phyloP scores from a whole-genome alignment of 345 rosid species.

The Eucalyptus lansdowneana region DNA sequence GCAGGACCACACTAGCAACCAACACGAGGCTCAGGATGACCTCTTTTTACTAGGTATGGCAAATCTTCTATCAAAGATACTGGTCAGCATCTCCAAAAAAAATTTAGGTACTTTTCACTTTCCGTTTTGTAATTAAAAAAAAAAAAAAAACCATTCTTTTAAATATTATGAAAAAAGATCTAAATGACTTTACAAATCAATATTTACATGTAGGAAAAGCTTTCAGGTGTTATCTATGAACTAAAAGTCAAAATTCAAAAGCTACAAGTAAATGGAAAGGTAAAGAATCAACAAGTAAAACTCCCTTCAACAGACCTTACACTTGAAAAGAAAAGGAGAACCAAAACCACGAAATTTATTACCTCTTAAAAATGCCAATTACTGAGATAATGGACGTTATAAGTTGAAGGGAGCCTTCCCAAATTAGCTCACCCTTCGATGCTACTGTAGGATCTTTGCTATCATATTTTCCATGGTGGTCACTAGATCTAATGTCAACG shows the following conservation, averaged over 20 bases:
- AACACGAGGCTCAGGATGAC: neutral
- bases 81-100: neutral
- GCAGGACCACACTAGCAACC: neutral
- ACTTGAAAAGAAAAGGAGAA: neutral
- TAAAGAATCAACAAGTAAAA: neutral
- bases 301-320: neutral
- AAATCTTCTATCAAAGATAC: neutral
- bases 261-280: neutral
- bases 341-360: neutral
- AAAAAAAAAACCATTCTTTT: neutral
- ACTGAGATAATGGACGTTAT: constrained; percentile 37
- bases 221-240: neutral
- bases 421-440: constrained; percentile 36
- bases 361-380: constrained; percentile 67
- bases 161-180: neutral
- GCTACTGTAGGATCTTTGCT: neutral
- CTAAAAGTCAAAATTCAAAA: neutral
- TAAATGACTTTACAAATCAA: neutral
- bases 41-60: neutral
- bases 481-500: constrained; percentile 4
- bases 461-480: constrained; percentile 6
- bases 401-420: constrained; percentile 83
- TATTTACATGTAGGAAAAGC: neutral
- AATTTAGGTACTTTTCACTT: neutral
- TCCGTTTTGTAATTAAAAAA: neutral